phyloP scores from a whole-genome alignment of 306 rosid species.

The Lithocarpus polystachyus region DNA sequence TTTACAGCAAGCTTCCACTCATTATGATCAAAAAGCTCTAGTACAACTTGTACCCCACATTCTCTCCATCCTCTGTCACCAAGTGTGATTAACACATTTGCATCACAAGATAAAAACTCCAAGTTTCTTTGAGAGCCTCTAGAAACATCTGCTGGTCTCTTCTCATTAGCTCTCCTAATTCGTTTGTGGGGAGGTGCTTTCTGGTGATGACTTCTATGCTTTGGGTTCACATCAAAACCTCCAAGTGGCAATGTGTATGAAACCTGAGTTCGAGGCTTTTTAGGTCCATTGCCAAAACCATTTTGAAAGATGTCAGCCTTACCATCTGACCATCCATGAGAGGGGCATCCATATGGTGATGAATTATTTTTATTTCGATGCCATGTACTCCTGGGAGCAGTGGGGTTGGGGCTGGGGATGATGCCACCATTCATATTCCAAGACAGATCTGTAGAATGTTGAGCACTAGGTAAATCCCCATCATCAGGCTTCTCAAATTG shows the following conservation, averaged over 20 bases:
- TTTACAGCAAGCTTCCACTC: conserved; percentile 97
- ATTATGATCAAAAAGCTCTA: conserved; percentile 77
- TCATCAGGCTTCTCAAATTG: conserved; percentile 49
- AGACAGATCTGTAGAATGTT: conserved; percentile 50
- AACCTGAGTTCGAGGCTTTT: conserved; percentile 90
- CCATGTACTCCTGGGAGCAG: conserved; percentile 86
- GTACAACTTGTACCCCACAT: conserved; percentile 60
- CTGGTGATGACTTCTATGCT: conserved; percentile 45
- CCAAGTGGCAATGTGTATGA: conserved; percentile 74
- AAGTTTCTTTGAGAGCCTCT: conserved; percentile 59
- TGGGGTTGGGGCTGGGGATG: conserved; percentile 67
- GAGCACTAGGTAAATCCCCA: conserved; percentile 41
- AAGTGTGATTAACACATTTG: conserved; percentile 67
- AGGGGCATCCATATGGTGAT: conserved; percentile 48
- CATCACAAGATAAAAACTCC: conserved; percentile 70
- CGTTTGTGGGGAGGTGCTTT: conserved; percentile 70
- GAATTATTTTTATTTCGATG: conserved; percentile 54
- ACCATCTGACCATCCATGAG: conserved; percentile 75
- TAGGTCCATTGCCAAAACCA: conserved; percentile 79
- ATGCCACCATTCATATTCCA: conserved; percentile 56
- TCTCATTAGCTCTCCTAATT: conserved; percentile 79
- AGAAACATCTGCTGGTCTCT: conserved; percentile 56
- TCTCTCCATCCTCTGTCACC: conserved; percentile 93
- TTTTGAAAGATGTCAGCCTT: conserved; percentile 55
- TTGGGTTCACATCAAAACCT: conserved; percentile 57